These are phyloP conservation scores for Ogataea paradorogensis DNA, from an alignment of 805 yeast genomes.

Conservation along the genomic window DNA sequence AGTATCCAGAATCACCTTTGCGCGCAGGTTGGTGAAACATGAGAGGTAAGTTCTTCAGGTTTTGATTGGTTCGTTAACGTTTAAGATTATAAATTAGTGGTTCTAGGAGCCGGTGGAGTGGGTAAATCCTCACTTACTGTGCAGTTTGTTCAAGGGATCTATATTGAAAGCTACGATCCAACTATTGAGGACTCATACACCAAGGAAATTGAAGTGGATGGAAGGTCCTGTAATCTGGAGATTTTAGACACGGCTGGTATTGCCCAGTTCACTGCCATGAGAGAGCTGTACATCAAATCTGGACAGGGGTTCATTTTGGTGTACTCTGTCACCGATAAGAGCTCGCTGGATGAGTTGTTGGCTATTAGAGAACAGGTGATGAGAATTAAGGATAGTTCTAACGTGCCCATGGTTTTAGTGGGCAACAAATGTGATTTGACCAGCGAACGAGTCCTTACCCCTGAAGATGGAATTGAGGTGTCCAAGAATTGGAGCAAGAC, in stretches of 20 bases:
- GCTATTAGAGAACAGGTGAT: conserved; percentile 81
- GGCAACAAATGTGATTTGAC: conserved; percentile 89
- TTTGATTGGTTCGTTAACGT: neutral
- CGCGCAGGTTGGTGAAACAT: neutral
- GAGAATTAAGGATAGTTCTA: conserved; percentile 70
- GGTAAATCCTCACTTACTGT: conserved; percentile 94
- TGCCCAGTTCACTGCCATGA: conserved; percentile 93
- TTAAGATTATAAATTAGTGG: conserved; percentile 81
- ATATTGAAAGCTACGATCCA: conserved; percentile 90
- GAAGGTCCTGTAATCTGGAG: conserved; percentile 81
- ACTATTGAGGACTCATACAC: conserved; percentile 96
- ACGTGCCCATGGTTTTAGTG: conserved; percentile 84
- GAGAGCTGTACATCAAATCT: conserved; percentile 81
- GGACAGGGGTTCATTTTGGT: conserved; percentile 72
- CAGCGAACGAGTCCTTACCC: conserved; percentile 68
- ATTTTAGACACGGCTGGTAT: conserved; percentile 65
- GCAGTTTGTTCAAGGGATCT: conserved; percentile 87
- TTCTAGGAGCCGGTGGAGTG: conserved; percentile 95
- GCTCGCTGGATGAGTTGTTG: conserved; percentile 71
- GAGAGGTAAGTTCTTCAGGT: conserved; percentile 5
- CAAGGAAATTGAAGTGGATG: conserved; percentile 84
- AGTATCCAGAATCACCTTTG: neutral
- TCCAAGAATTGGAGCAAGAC: conserved; percentile 86
- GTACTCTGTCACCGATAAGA: conserved; percentile 57
- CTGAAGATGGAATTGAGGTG: conserved; percentile 79